Evolutionary conservation across 805 yeast species (phyloP).

Genomic region (Candida quercuum): DNA sequence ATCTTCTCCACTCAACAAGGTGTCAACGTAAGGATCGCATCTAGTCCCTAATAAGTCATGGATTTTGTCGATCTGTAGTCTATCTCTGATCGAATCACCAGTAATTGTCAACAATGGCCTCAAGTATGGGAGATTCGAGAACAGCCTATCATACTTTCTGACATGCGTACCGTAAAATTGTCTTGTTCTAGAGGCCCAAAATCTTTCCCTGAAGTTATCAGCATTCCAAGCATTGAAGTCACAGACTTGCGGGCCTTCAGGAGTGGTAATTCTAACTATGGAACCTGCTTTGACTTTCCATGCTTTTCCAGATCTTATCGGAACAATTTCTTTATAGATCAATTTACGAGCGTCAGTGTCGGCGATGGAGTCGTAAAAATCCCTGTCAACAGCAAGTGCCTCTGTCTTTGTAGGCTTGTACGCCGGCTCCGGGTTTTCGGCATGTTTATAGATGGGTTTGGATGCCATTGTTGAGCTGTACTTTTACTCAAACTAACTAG

Average conservation of each 20-base stretch:
- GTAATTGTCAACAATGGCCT: constrained; percentile 62
- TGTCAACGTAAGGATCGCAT: constrained; percentile 67
- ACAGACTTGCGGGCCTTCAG: constrained; percentile 69
- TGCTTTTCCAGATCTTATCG: constrained; percentile 55
- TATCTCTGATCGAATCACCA: constrained; percentile 53
- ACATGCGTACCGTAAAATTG: constrained; percentile 63
- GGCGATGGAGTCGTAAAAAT: constrained; percentile 41
- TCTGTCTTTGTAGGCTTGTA: constrained; percentile 53
- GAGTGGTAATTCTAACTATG: constrained; percentile 54
- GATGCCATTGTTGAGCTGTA: too few species aligned
- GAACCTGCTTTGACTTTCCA: constrained; percentile 59
- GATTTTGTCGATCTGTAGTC: constrained; percentile 57
- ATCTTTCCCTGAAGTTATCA: constrained; percentile 55
- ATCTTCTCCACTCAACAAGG: constrained; percentile 56
- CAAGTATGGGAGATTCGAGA: constrained; percentile 63
- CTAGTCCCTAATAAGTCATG: constrained; percentile 66
- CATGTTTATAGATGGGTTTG: constrained; percentile 20
- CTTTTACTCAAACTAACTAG: too few species aligned
- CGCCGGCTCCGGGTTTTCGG: constrained; percentile 43
- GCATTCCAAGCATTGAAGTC: constrained; percentile 62
- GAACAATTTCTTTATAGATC: constrained; percentile 37
- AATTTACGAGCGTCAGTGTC: constrained; percentile 35
- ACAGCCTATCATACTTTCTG: constrained; percentile 52
- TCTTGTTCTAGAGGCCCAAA: constrained; percentile 68
- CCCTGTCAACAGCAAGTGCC: constrained; percentile 44